A percentile compares a stretch with the other conserved stretches of the same genome.
Evolutionary conservation across 75 land plant genomes (phyloP).

Genomic region (Azolla pinnata): DNA sequence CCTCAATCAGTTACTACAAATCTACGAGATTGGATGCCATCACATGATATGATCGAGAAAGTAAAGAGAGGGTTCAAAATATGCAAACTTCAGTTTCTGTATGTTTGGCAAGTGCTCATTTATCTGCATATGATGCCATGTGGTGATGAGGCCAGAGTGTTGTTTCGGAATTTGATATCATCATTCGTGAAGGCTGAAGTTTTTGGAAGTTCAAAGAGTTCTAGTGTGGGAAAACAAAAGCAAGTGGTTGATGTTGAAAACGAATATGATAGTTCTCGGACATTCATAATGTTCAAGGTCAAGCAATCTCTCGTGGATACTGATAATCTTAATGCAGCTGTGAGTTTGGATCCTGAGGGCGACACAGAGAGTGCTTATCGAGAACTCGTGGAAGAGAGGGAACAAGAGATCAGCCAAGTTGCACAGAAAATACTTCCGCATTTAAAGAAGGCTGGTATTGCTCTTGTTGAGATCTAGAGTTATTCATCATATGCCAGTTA

Average conservation of each 20-base stretch:
- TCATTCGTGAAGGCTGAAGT: conserved; percentile 46
- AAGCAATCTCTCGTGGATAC: conserved; percentile 8
- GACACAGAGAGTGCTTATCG: conserved; percentile 53
- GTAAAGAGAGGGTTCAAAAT: conserved; percentile 59
- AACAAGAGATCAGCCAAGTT: conserved; percentile 47
- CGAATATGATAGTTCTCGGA: conserved; percentile 42
- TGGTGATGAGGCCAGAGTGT: neutral
- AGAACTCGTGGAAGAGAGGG: conserved; percentile 46
- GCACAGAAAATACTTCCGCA: conserved; percentile 51
- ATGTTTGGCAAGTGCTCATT: conserved; percentile 82
- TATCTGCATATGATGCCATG: conserved; percentile 37
- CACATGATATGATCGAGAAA: conserved; percentile 30
- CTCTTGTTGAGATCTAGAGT: neutral
- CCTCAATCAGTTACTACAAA: neutral
- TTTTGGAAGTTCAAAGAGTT: conserved; percentile 41
- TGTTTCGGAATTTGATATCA: conserved; percentile 41
- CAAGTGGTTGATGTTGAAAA: conserved; percentile 49
- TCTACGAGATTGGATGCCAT: conserved; percentile 26
- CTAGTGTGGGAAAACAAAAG: conserved; percentile 38
- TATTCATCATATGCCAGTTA: too few species aligned
- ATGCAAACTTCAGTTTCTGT: conserved; percentile 68
- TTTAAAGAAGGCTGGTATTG: conserved; percentile 5
- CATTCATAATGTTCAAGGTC: conserved; percentile 56
- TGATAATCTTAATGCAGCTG: conserved; percentile 6
- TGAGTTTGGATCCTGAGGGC: conserved; percentile 19